These are phyloP conservation scores for Lyophyllum shimeji DNA, from an alignment of 768 basidiomycete species.

Conservation along the genomic window DNA sequence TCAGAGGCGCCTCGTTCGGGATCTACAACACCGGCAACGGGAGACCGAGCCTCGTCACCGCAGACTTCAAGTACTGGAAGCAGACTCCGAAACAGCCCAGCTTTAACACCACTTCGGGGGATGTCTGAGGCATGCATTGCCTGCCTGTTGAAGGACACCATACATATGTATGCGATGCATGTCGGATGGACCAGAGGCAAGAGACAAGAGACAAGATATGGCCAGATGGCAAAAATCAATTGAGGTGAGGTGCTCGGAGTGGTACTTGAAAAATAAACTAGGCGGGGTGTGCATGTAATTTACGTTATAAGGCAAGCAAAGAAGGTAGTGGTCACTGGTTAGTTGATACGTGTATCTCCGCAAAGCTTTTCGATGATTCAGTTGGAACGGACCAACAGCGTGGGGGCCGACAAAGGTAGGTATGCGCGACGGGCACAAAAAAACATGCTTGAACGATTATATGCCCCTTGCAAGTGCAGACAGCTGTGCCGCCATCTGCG, in stretches of 20 bases:
- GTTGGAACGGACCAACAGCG: neutral
- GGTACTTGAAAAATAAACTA: conserved; percentile 1
- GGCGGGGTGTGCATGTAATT: conserved; percentile 1
- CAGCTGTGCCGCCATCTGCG: conserved; percentile 77
- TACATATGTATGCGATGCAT: too few species aligned
- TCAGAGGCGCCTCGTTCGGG: conserved; percentile 37
- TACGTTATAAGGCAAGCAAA: neutral
- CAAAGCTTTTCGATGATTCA: neutral
- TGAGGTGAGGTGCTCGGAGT: conserved; percentile 11
- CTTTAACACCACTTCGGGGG: neutral
- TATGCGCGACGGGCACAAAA: too few species aligned
- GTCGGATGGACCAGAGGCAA: too few species aligned
- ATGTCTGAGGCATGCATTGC: too few species aligned
- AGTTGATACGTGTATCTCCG: neutral
- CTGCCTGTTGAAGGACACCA: too few species aligned
- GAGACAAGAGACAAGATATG: too few species aligned
- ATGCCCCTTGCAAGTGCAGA: conserved; percentile 37
- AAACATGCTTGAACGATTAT: neutral
- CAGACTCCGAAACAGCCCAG: conserved; percentile 21
- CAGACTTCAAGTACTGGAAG: conserved; percentile 38
- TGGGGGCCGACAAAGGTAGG: neutral
- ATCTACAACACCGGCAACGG: conserved; percentile 39
- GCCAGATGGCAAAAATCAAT: neutral
- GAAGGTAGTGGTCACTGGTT: too few species aligned
- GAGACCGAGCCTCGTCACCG: conserved; percentile 31